Evolutionary conservation across 1,284 basidiomycete genomes (phyloP).

Genomic region (Golubevia sp.): DNA sequence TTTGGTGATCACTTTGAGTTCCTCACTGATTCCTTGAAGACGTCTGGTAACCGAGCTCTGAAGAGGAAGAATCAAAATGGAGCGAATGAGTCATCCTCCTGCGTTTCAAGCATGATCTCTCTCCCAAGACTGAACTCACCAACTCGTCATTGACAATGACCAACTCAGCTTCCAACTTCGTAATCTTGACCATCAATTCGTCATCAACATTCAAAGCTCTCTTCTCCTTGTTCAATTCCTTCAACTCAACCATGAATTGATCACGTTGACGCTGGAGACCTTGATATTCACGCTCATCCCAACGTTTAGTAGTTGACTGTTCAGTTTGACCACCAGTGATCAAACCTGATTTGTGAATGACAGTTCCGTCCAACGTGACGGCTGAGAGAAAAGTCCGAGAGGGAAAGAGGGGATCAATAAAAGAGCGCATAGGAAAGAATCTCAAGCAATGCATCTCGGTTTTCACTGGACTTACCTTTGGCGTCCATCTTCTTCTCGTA

Average conservation of each 20-base stretch:
- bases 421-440: background rate
- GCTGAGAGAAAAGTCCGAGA: constrained; percentile 65
- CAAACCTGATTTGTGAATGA: constrained; percentile 95
- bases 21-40: constrained; percentile 29
- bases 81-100: background rate
- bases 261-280: constrained; percentile 73
- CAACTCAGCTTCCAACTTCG: constrained; percentile 76
- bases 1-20: constrained; percentile 32
- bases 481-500: constrained; percentile 95
- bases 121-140: constrained; percentile 64
- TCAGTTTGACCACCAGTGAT: constrained; percentile 80
- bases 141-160: constrained; percentile 80
- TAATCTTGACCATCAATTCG: constrained; percentile 74
- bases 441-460: background rate
- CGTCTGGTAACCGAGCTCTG: constrained; percentile 22
- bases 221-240: constrained; percentile 79
- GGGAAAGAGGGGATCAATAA: background rate
- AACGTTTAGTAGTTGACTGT: constrained; percentile 58
- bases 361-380: constrained; percentile 92
- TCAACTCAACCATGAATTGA: constrained; percentile 75
- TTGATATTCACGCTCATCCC: constrained; percentile 90
- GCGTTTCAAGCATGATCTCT: background rate
- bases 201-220: constrained; percentile 83
- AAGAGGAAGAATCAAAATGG: background rate
- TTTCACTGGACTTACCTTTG: constrained; percentile 71